Conservation (phyloP, 106 monocot genomes). For the Hemerocallis citrina region DNA sequence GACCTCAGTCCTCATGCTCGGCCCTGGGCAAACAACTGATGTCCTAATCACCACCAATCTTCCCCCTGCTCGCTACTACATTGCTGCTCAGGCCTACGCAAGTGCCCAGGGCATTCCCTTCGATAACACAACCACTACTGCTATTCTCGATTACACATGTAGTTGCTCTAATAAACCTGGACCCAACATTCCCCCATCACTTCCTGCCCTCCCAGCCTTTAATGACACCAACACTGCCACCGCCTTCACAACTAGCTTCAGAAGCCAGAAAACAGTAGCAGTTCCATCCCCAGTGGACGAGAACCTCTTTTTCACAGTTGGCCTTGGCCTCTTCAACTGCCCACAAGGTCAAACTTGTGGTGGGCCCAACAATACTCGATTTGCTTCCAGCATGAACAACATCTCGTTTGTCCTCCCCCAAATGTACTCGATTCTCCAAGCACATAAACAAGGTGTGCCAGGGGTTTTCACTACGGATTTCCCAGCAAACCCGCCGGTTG, state of each 20-base stretch:
- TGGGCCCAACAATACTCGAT: slow-evolving; percentile 29
- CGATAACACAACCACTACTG: slow-evolving; percentile 65
- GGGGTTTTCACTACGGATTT: slow-evolving; percentile 57
- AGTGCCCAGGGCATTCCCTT: slow-evolving; percentile 22
- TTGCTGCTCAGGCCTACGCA: slow-evolving; percentile 44
- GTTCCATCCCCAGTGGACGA: slow-evolving; percentile 37
- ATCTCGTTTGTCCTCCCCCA: slow-evolving; percentile 37
- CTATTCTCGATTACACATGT: slow-evolving; percentile 38
- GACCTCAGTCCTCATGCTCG: slow-evolving; percentile 39
- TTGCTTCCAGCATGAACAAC: slow-evolving; percentile 55
- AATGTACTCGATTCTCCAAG: slow-evolving; percentile 31
- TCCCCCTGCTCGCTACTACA: slow-evolving; percentile 37
- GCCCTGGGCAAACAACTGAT: slow-evolving; percentile 65
- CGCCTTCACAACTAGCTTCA: slow-evolving; percentile 20
- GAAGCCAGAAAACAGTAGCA: slow-evolving; percentile 22
- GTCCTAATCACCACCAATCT: slow-evolving; percentile 33
- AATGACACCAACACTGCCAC: slow-evolving; percentile 39
- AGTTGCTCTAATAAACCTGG: slow-evolving; percentile 11
- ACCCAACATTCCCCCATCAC: background rate
- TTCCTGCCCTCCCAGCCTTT: slow-evolving; percentile 44
- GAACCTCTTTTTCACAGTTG: slow-evolving; percentile 53
- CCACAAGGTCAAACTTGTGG: slow-evolving; percentile 15
- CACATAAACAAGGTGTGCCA: slow-evolving; percentile 20
- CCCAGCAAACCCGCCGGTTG: slow-evolving; percentile 25
- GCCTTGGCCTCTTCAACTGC: slow-evolving; percentile 44